These are phyloP conservation scores for Cladosporium colombiae DNA, from an alignment of 2,329 filamentous ascomycete species.

Conservation along the genomic window DNA sequence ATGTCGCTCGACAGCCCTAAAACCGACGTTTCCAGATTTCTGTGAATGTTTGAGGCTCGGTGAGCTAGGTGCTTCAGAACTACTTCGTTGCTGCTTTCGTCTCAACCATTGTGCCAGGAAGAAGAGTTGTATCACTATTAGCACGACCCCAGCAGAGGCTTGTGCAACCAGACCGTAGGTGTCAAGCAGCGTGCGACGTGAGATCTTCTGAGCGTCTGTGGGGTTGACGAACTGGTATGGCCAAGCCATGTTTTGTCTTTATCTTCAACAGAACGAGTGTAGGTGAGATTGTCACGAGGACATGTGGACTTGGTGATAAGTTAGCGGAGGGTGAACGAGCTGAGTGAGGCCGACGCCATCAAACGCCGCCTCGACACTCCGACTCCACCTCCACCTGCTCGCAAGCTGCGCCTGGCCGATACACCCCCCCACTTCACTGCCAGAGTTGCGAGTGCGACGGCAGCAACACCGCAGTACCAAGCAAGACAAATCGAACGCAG, in stretches of 20 bases:
- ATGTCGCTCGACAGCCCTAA: background rate
- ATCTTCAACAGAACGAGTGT: background rate
- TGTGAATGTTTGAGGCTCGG: constrained; percentile 9
- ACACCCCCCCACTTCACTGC: constrained; percentile 3
- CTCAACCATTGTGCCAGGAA: constrained; percentile 41
- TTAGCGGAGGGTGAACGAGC: background rate
- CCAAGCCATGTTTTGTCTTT: constrained; percentile 14
- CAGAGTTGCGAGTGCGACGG: background rate
- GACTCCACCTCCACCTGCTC: background rate
- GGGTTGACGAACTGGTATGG: constrained; percentile 56
- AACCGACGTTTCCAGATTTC: background rate
- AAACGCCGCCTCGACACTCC: background rate
- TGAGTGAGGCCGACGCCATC: background rate
- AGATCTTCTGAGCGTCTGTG: constrained; percentile 50
- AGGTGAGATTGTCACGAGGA: background rate
- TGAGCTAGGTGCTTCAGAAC: constrained; percentile 15
- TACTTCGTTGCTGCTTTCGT: constrained; percentile 19
- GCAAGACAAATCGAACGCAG: background rate
- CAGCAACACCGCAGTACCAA: background rate
- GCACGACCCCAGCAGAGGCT: constrained; percentile 51
- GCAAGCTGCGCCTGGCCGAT: background rate
- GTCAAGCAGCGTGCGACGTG: constrained; percentile 56
- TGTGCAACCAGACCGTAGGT: constrained; percentile 58
- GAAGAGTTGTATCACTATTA: constrained; percentile 45
- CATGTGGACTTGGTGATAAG: background rate